Conservation (phyloP, 2,329 filamentous ascomycete species). For the Fusarium sp. region DNA sequence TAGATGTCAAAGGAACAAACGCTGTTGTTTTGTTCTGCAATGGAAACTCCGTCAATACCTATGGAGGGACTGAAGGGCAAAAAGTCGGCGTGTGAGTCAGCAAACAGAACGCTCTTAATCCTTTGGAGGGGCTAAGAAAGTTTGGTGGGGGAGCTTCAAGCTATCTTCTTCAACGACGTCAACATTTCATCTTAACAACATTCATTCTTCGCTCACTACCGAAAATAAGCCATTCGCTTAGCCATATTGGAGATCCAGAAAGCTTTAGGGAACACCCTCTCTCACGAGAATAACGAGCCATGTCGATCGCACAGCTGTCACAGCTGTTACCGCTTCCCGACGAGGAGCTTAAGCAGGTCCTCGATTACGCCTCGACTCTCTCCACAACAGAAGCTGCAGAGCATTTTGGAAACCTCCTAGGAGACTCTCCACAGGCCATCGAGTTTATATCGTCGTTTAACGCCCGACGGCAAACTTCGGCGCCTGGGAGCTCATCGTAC, state of each 20-base stretch:
- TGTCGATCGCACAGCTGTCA: constrained; percentile 74
- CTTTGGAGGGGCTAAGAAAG: constrained; percentile 30
- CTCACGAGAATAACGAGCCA: constrained; percentile 35
- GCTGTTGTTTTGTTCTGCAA: not conserved
- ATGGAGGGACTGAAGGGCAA: not conserved
- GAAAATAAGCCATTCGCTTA: not conserved
- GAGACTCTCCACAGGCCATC: constrained; percentile 79
- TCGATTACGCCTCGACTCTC: constrained; percentile 82
- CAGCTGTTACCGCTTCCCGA: constrained; percentile 86
- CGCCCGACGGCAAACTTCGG: constrained; percentile 61
- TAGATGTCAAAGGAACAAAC: not conserved
- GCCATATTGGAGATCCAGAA: not conserved
- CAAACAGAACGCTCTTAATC: not conserved
- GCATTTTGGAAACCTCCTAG: constrained; percentile 88
- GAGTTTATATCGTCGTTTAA: constrained; percentile 88
- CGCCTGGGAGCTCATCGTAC: constrained; percentile 28
- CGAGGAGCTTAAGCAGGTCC: constrained; percentile 82
- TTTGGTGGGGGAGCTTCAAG: constrained; percentile 35
- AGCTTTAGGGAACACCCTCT: accelerated
- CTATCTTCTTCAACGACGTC: constrained; percentile 31
- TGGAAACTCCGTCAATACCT: not conserved
- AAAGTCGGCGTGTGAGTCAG: constrained; percentile 35
- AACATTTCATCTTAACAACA: constrained; percentile 3
- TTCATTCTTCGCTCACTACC: not conserved
- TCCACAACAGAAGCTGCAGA: constrained; percentile 81